phyloP scores from a whole-genome alignment of 768 basidiomycete genomes.

The Pleurotus ostreatus region DNA sequence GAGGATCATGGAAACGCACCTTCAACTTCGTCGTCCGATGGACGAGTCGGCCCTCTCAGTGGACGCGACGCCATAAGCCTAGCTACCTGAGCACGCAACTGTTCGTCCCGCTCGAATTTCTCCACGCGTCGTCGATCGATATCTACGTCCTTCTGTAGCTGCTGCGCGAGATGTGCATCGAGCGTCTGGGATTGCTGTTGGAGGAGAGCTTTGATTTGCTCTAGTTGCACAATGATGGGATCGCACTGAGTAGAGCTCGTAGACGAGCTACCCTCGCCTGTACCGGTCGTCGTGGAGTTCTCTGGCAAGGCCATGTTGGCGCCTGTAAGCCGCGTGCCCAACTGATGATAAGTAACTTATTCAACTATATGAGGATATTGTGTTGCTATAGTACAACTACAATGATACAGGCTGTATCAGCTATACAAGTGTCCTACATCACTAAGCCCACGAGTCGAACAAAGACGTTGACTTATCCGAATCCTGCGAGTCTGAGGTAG shows the following conservation, averaged over 20 bases:
- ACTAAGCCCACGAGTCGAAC: background rate
- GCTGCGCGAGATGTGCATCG: background rate
- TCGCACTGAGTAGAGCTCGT: background rate
- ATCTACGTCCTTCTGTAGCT: background rate
- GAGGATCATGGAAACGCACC: too few species aligned
- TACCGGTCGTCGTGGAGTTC: background rate
- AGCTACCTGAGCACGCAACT: background rate
- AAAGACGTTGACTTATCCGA: background rate
- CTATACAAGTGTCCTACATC: background rate
- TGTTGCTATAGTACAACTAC: background rate
- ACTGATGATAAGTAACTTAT: too few species aligned
- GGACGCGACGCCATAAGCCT: background rate
- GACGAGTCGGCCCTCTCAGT: too few species aligned
- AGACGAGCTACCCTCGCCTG: background rate
- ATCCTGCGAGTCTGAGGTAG: background rate
- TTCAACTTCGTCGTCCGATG: too few species aligned
- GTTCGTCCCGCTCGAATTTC: background rate
- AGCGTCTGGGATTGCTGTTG: background rate
- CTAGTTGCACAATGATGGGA: conserved; percentile 2
- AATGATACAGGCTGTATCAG: background rate
- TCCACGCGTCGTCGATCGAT: background rate
- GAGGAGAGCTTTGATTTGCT: background rate
- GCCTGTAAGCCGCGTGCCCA: too few species aligned
- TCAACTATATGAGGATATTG: too few species aligned
- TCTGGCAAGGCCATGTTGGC: too few species aligned